Evolutionary conservation across 352 stramenopile species (phyloP).

Genomic region (Blastocystis sp.): DNA sequence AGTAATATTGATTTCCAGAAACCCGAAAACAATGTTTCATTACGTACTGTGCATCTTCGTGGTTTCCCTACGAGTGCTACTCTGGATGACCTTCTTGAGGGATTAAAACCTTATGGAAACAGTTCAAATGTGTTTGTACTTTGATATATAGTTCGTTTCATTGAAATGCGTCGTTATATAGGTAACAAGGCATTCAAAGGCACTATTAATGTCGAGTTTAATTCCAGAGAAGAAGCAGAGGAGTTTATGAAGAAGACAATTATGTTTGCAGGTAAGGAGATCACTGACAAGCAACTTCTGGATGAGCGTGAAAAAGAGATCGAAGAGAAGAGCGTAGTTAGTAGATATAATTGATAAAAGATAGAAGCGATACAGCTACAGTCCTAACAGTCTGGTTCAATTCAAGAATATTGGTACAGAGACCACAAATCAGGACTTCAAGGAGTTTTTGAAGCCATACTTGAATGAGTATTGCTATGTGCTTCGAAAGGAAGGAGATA

Average conservation of each 20-base stretch:
- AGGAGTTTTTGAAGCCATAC: slow-evolving; percentile 48
- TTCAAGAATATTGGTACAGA: slow-evolving; percentile 49
- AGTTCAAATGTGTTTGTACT: background rate
- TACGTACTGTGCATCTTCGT: slow-evolving; percentile 33
- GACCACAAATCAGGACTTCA: slow-evolving; percentile 4
- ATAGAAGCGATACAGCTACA: slow-evolving; percentile 31
- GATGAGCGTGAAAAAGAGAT: slow-evolving; percentile 21
- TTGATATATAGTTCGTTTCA: slow-evolving; percentile 44
- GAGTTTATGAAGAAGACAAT: slow-evolving; percentile 64
- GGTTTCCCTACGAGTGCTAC: slow-evolving; percentile 59
- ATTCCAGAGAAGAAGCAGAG: slow-evolving; percentile 32
- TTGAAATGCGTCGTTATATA: slow-evolving; percentile 62
- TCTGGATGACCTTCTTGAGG: slow-evolving; percentile 58
- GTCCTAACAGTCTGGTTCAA: slow-evolving; percentile 5
- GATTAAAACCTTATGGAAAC: slow-evolving; percentile 61
- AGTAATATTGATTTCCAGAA: slow-evolving; percentile 56
- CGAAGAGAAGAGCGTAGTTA: background rate
- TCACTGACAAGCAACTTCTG: slow-evolving; percentile 60
- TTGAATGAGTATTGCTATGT: slow-evolving; percentile 40
- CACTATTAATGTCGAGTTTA: slow-evolving; percentile 61
- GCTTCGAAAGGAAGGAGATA: slow-evolving; percentile 18
- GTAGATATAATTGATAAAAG: background rate
- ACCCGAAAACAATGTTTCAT: slow-evolving; percentile 40
- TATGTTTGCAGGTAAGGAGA: slow-evolving; percentile 61
- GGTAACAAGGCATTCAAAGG: slow-evolving; percentile 64